Conservation (phyloP, 2,329 filamentous ascomycete genomes). For the Pseudogymnoascus sp. region DNA sequence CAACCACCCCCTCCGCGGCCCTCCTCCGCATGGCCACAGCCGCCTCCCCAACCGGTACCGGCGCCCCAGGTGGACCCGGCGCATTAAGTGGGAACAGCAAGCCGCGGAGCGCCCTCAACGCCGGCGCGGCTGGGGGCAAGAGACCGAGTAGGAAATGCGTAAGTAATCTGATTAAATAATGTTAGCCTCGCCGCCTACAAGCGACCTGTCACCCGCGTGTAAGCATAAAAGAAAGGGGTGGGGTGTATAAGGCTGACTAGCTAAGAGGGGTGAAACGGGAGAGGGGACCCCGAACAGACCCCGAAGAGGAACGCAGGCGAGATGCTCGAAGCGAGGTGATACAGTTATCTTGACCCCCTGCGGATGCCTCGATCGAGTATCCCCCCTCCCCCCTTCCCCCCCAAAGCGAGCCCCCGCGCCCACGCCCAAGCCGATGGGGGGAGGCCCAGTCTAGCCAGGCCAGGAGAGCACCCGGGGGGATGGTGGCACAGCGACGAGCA, state of each 20-base stretch:
- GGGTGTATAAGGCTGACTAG: neutral
- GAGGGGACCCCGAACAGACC: too few species aligned
- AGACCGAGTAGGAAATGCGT: neutral
- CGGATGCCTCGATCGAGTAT: neutral
- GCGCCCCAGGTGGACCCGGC: constrained; percentile 55
- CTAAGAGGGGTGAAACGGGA: neutral
- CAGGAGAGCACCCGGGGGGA: neutral
- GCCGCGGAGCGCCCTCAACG: constrained; percentile 60
- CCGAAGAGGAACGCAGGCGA: neutral
- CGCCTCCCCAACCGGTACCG: constrained; percentile 44
- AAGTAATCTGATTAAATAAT: neutral
- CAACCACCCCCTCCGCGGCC: constrained; percentile 52
- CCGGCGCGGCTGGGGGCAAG: constrained; percentile 20
- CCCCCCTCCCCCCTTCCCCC: neutral
- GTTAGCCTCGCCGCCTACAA: neutral
- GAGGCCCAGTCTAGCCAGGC: neutral
- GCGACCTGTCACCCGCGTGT: neutral
- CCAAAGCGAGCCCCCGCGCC: neutral
- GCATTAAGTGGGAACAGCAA: constrained; percentile 81
- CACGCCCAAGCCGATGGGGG: neutral
- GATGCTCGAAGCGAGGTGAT: neutral
- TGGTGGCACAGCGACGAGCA: neutral
- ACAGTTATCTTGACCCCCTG: neutral
- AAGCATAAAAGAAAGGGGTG: neutral
- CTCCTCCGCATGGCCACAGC: constrained; percentile 53